Conservation (phyloP, 805 yeast species). For the Cyberlindnera xylosilytica region DNA sequence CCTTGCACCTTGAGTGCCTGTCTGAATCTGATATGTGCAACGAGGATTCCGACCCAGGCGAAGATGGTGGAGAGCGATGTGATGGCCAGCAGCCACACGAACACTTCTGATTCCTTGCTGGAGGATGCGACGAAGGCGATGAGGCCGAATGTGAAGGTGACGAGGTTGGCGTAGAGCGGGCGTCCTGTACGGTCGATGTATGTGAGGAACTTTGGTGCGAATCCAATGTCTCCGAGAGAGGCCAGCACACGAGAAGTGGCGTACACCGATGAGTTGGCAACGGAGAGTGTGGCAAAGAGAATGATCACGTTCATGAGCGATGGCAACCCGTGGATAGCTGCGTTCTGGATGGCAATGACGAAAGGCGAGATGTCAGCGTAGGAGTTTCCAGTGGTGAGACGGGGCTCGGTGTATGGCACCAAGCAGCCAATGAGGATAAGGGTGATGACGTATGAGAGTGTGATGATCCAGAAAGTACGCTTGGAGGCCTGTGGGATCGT, state of each 20-base stretch:
- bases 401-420: constrained; percentile 60
- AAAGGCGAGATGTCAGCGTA: constrained; percentile 74
- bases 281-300: constrained; percentile 63
- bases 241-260: constrained; percentile 66
- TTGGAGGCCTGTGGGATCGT: constrained; percentile 72
- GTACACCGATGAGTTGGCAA: constrained; percentile 68
- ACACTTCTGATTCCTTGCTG: constrained; percentile 48
- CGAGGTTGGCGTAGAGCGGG: constrained; percentile 55
- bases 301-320: constrained; percentile 67
- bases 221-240: constrained; percentile 61
- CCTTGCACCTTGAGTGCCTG: constrained; percentile 63
- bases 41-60: constrained; percentile 60
- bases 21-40: constrained; percentile 62
- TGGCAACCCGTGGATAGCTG: constrained; percentile 64
- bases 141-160: constrained; percentile 53
- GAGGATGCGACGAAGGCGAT: constrained; percentile 58
- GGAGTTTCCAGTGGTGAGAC: constrained; percentile 45
- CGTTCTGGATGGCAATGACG: constrained; percentile 64
- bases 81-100: constrained; percentile 61
- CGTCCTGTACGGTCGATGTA: constrained; percentile 68
- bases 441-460: constrained; percentile 60
- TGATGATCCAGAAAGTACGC: constrained; percentile 79
- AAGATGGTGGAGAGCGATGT: constrained; percentile 62
- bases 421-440: constrained; percentile 58
- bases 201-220: constrained; percentile 54